phyloP scores from a whole-genome alignment of 2,329 filamentous ascomycete genomes.

The Ophiocordyceps robertsii region DNA sequence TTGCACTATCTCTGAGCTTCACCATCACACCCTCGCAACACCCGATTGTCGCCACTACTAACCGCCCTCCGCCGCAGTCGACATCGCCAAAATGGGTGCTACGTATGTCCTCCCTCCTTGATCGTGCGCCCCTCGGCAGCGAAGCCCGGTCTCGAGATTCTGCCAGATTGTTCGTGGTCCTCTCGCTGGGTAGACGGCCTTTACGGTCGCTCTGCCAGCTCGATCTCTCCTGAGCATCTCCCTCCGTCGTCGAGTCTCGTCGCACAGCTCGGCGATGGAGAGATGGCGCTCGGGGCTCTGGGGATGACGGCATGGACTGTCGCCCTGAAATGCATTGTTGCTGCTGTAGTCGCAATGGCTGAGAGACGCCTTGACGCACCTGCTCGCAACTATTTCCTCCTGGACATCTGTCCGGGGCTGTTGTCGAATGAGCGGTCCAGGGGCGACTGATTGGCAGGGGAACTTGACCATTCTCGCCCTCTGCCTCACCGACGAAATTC shows the following conservation, averaged over 20 bases:
- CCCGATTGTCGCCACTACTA: slow-evolving; percentile 21
- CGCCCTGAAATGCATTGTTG: slow-evolving; percentile 68
- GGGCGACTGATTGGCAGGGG: neutral
- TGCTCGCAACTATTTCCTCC: slow-evolving; percentile 22
- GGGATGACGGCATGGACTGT: slow-evolving; percentile 56
- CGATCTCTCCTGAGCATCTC: slow-evolving; percentile 58
- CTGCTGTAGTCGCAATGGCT: slow-evolving; percentile 12
- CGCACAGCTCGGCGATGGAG: slow-evolving; percentile 36
- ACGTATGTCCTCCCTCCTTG: slow-evolving; percentile 39
- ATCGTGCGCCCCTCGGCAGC: slow-evolving; percentile 19
- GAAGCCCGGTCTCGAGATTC: slow-evolving; percentile 35
- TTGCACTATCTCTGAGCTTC: slow-evolving; percentile 3
- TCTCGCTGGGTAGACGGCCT: slow-evolving; percentile 54
- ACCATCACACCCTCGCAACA: slow-evolving; percentile 3
- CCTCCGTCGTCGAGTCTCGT: slow-evolving; percentile 37
- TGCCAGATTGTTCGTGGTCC: slow-evolving; percentile 69
- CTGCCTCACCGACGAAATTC: slow-evolving; percentile 64
- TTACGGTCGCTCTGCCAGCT: slow-evolving; percentile 47
- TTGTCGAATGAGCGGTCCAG: slow-evolving; percentile 60
- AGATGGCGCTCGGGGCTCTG: slow-evolving; percentile 61
- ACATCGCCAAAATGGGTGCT: slow-evolving; percentile 28
- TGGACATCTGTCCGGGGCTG: slow-evolving; percentile 39
- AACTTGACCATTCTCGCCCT: slow-evolving; percentile 1
- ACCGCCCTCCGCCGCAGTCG: slow-evolving; percentile 22
- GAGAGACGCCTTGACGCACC: slow-evolving; percentile 11